Base-by-base conservation (phyloP, 2,329 filamentous ascomycete genomes). In the Arthrinium puccinioides region DNA sequence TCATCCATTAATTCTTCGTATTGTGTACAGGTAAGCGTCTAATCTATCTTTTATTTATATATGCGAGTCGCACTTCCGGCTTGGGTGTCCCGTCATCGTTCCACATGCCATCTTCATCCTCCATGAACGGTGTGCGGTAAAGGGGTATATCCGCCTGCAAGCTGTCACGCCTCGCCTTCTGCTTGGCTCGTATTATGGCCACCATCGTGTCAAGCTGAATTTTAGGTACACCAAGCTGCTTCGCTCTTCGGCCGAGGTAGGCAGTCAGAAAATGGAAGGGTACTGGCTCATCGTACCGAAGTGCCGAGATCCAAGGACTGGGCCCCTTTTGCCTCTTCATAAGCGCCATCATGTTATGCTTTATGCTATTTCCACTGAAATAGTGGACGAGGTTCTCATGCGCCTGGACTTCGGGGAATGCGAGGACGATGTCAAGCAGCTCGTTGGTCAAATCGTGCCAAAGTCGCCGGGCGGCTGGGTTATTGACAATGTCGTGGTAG, bases 231-330 rank as follows among this genome's bases (percentile, higher is more conserved):
- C 86, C 85, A 42, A 89, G 51, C 54, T 85, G 75, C 49, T 76
- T 71, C 1, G 84, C 92, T 27, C 82, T 74, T 35, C 67, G 71
- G 21, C 94, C 70, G 42, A 98, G 83, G 63, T 90, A 98, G 1
- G 89, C 90, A 56, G 94, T 96, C 48, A 90, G 74, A 52, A 82
- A 94, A 31, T 89, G 77, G 27, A 96, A 75, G 51, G 95, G 87
- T 0, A 86, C 87, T 40, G 69, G 62, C 43, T 64, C 63, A 2
- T 84, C 82, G 1, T 61, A 57, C 9, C 75, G 63, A 10, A 89
- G 66, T 50, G 82, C 77, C 37, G 73, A 70, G 6, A 85, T 64
- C 78, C 94, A 87, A 15, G 68, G 72, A 50, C 78, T 85, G 58
- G 50, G 8, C 60, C 59, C 6, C 70, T 64, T 36, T 79, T 76